Base-by-base conservation (phyloP, 1,284 basidiomycete genomes). In the Cryptococcus sp. region DNA sequence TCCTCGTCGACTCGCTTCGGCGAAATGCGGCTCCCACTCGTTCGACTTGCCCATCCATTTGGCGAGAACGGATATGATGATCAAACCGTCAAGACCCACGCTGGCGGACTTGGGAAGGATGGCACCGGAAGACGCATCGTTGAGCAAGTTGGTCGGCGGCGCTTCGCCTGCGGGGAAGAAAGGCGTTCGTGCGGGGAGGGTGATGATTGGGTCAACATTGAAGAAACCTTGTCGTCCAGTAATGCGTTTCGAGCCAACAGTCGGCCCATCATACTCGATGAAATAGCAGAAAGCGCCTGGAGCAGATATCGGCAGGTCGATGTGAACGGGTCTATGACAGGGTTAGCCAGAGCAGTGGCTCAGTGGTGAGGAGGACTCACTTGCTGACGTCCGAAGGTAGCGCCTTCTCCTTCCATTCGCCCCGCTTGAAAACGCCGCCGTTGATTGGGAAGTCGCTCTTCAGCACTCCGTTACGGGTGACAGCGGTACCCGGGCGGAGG, bases 381-480 rank as follows among this genome's bases (percentile, higher is more conserved):
- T 82, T 79, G 69, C 67, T 75, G 44, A 77, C 56, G 58, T 78
- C 74, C 0, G 62, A 68, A 1, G 75, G 75, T 42, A 79, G 66
- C 59, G 70, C 87, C 72, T 89, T 84, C 76, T 92, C 84, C 10
- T 85, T 82, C 76, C 91, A 93, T 45, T 80, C 84, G 62, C 88
- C 85, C 23, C 95, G 85, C 56, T 86, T 83, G 73, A 97, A 99
- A 16, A 78, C 80, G 27, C 90, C 90, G 17, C 93, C 93, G 67
- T 97, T 89, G 6, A 96, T 83, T 3, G 93, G 94, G 70, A 96
- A 96, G 78, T 96, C 95, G 59, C 91, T 93, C 81, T 88, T 92
- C 76, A 97, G 89, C 3, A 91, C 84, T 52, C 92, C 94, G 64
- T 93, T 91, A 67, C 86, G 87, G 3, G 91, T 86, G 7, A 91